Conservation (phyloP, 176 grass and related monocot genomes). For the Miscanthus lutarioriparius region DNA sequence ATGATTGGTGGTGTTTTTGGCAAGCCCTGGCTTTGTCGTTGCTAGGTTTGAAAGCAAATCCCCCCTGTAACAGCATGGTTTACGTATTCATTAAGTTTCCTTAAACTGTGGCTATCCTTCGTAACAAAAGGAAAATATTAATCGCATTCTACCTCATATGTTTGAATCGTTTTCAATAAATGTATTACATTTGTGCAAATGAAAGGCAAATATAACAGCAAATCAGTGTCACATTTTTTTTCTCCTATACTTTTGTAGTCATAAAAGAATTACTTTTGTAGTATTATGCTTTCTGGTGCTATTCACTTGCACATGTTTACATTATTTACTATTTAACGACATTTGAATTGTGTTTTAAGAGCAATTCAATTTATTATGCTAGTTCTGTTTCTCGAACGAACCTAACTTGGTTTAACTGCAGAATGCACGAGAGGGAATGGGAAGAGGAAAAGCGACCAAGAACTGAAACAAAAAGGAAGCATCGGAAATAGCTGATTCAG, state of each 20-base stretch:
- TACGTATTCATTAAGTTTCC: too few species aligned
- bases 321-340: slow-evolving; percentile 11
- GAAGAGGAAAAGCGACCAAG: slow-evolving; percentile 91
- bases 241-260: background rate
- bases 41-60: background rate
- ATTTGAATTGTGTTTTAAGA: background rate
- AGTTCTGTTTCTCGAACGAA: background rate
- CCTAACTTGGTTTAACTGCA: slow-evolving; percentile 47
- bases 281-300: background rate
- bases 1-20: background rate
- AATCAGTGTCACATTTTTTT: background rate
- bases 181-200: background rate
- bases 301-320: background rate
- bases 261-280: background rate
- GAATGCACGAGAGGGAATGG: slow-evolving; percentile 87
- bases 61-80: background rate
- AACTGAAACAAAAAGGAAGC: slow-evolving; percentile 88
- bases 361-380: background rate
- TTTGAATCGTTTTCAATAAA: slow-evolving; percentile 5
- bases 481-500: slow-evolving; percentile 63
- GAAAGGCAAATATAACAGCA: background rate
- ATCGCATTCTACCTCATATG: background rate
- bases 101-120: background rate
- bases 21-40: background rate
- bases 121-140: background rate